Conservation (phyloP, 1,284 basidiomycete species). For the Cutaneotrichosporon sp. region DNA sequence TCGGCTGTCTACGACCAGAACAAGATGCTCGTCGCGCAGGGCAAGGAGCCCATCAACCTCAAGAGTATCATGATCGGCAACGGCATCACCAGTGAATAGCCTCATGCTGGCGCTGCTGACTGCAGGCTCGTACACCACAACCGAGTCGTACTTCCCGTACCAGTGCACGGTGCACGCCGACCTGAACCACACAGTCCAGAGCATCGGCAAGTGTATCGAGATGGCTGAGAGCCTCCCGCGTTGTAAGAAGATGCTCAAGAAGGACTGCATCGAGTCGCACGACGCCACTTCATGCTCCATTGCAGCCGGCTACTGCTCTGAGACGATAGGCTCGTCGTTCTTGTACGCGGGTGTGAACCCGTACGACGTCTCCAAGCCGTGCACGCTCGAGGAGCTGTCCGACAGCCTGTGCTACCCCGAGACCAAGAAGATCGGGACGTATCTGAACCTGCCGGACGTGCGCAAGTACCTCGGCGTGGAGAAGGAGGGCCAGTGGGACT, state of each 20-base stretch:
- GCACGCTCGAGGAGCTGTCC: constrained; percentile 55
- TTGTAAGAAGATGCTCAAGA: constrained; percentile 40
- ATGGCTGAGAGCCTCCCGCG: constrained; percentile 51
- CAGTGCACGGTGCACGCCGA: constrained; percentile 48
- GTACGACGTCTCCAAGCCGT: constrained; percentile 66
- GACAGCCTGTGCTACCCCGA: constrained; percentile 54
- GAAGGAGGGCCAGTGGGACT: constrained; percentile 56
- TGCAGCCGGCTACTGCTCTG: constrained; percentile 58
- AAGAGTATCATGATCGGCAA: constrained; percentile 75
- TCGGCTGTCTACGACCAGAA: constrained; percentile 78
- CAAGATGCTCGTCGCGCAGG: constrained; percentile 59
- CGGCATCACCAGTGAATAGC: constrained; percentile 51
- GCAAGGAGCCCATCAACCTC: constrained; percentile 71
- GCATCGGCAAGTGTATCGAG: constrained; percentile 42
- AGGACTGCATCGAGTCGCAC: constrained; percentile 43
- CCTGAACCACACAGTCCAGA: constrained; percentile 41
- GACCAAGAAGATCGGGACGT: constrained; percentile 53
- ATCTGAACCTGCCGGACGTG: constrained; percentile 61
- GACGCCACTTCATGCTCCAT: constrained; percentile 64
- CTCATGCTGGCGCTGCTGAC: background rate
- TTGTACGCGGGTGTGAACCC: constrained; percentile 47
- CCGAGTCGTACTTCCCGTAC: constrained; percentile 47
- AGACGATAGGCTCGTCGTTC: constrained; percentile 49
- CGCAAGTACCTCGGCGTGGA: constrained; percentile 64
- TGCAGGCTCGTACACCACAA: constrained; percentile 15